phyloP scores from a whole-genome alignment of 371 early-diverging fungal species.

The Mortierella sp. region DNA sequence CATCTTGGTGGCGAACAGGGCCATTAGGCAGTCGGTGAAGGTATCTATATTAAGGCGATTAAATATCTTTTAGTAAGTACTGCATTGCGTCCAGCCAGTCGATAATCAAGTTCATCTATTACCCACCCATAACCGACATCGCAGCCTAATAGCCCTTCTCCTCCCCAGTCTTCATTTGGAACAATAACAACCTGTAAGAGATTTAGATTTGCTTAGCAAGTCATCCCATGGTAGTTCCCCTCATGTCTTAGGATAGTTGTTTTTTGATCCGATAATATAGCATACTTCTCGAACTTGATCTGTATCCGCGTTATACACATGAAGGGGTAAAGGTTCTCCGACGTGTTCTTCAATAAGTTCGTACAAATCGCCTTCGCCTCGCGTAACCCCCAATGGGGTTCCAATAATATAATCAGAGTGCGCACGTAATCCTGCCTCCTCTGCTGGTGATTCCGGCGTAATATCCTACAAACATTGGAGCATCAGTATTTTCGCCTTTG shows the following conservation, averaged over 20 bases:
- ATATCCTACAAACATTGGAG: constrained; percentile 28
- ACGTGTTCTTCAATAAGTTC: constrained; percentile 70
- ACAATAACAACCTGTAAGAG: constrained; percentile 67
- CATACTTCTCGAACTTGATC: constrained; percentile 74
- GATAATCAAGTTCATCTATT: background rate
- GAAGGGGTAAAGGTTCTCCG: constrained; percentile 70
- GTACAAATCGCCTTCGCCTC: constrained; percentile 75
- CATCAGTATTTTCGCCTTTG: background rate
- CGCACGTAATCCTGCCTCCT: constrained; percentile 74
- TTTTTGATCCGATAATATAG: background rate
- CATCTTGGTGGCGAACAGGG: background rate
- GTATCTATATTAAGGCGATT: constrained; percentile 13
- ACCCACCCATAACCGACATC: constrained; percentile 76
- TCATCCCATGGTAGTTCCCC: background rate
- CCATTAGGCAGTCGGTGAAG: constrained; percentile 22
- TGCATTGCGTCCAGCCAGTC: background rate
- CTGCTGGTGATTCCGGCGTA: constrained; percentile 68
- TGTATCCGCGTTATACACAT: constrained; percentile 74
- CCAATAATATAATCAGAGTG: constrained; percentile 79
- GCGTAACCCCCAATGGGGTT: constrained; percentile 68
- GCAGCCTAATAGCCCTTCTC: constrained; percentile 75
- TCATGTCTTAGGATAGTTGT: background rate
- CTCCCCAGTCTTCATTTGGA: constrained; percentile 79
- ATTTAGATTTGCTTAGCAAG: background rate
- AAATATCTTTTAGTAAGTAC: background rate